These are phyloP conservation scores for Termitomyces sp. DNA, from an alignment of 768 basidiomycete genomes.

Conservation along the genomic window DNA sequence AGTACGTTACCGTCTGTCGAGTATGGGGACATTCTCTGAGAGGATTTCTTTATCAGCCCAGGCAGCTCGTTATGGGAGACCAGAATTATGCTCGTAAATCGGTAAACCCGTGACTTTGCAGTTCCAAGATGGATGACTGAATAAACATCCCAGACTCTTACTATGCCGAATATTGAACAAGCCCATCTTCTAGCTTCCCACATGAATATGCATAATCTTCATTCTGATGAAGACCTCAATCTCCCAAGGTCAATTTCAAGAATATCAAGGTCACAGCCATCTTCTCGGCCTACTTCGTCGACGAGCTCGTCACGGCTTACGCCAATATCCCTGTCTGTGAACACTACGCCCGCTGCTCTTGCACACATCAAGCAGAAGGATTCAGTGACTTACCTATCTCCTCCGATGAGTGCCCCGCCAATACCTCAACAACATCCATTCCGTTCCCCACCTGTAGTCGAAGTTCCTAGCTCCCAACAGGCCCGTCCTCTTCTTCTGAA, in stretches of 20 bases:
- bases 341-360: not conserved
- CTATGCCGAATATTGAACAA: not conserved
- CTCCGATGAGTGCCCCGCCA: conserved; percentile 5
- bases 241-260: conserved; percentile 5
- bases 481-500: not conserved
- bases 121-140: not conserved
- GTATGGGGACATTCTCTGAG: not conserved
- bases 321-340: conserved; percentile 5
- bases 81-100: not conserved
- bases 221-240: not conserved
- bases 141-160: not conserved
- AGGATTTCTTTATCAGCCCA: not conserved
- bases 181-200: not conserved
- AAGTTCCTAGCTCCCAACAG: not conserved
- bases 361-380: not conserved
- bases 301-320: not conserved
- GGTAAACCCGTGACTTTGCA: not conserved
- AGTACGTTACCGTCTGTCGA: not conserved
- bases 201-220: not conserved
- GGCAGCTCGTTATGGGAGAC: not conserved
- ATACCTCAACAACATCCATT: conserved; percentile 1
- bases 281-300: conserved; percentile 1
- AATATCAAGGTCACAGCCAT: not conserved
- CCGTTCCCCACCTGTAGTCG: not conserved
- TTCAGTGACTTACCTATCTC: not conserved